Conservation (phyloP, 768 basidiomycete species). For the Boletellus ananas region DNA sequence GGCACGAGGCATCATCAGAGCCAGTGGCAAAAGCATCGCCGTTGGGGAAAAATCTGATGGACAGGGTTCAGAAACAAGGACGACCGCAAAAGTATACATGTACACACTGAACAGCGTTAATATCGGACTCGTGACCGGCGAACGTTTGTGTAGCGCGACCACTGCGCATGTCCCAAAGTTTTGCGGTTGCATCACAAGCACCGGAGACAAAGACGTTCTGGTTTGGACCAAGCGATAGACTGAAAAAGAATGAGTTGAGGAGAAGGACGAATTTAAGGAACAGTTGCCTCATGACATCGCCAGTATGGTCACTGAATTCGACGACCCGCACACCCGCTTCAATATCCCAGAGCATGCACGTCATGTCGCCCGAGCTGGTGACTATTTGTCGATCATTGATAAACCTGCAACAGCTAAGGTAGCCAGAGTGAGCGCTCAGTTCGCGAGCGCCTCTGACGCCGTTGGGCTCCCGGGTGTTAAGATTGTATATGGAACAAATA, state of each 20-base stretch:
- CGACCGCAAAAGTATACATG: neutral
- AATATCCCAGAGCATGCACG: slow-evolving; percentile 99
- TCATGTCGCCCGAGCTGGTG: slow-evolving; percentile 98
- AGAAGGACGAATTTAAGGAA: neutral
- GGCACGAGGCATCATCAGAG: slow-evolving; percentile 98
- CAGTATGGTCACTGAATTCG: slow-evolving; percentile 98
- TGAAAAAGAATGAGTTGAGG: slow-evolving; percentile 31
- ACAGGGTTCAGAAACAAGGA: slow-evolving; percentile 6
- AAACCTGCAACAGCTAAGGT: slow-evolving; percentile 97
- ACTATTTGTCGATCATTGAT: slow-evolving; percentile 99
- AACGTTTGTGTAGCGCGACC: slow-evolving; percentile 98
- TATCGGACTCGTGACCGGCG: slow-evolving; percentile 97
- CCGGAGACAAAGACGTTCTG: slow-evolving; percentile 98
- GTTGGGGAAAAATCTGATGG: slow-evolving; percentile 92
- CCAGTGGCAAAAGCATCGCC: slow-evolving; percentile 99
- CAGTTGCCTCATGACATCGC: slow-evolving; percentile 95
- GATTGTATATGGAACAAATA: slow-evolving; percentile 97
- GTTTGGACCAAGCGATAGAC: slow-evolving; percentile 90
- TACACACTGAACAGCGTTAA: slow-evolving; percentile 96
- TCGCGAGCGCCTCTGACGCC: slow-evolving; percentile 91
- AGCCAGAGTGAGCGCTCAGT: slow-evolving; percentile 95
- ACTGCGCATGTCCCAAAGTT: slow-evolving; percentile 97
- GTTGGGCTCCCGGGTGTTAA: slow-evolving; percentile 69
- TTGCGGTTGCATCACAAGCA: slow-evolving; percentile 97
- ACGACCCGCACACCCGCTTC: slow-evolving; percentile 97